phyloP scores from a whole-genome alignment of 441 rosid genomes.

The Raphanus hybrid region DNA sequence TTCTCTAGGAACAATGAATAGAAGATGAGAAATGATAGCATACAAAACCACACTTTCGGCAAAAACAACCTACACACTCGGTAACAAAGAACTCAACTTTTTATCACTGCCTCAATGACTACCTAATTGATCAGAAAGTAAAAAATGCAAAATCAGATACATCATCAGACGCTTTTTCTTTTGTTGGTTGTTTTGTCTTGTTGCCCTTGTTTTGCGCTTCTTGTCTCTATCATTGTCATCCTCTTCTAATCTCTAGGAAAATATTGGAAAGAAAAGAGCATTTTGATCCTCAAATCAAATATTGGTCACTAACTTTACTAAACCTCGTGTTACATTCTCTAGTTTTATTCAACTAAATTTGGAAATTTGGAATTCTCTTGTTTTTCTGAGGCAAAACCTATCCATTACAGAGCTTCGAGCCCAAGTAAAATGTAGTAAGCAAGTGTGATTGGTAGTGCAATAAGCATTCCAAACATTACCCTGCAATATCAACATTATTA shows the following conservation, averaged over 20 bases:
- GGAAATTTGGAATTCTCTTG: constrained; percentile 7
- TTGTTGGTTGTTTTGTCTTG: constrained; percentile 6
- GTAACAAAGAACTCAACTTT: neutral
- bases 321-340: constrained; percentile 27
- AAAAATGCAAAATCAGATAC: constrained; percentile 8
- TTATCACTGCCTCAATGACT: neutral
- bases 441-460: constrained; percentile 83
- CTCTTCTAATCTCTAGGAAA: neutral
- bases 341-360: constrained; percentile 15
- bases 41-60: neutral
- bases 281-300: constrained; percentile 29
- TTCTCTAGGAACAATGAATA: neutral
- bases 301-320: constrained; percentile 12
- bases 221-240: constrained; percentile 12
- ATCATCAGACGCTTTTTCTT: neutral
- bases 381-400: constrained; percentile 16
- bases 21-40: neutral
- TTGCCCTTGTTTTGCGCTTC: constrained; percentile 21
- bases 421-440: constrained; percentile 79
- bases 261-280: neutral
- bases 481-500: constrained; percentile 47
- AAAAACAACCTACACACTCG: neutral
- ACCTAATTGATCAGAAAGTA: neutral
- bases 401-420: constrained; percentile 39
- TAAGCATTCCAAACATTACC: constrained; percentile 86